Base-by-base conservation (phyloP, 1,284 basidiomycete genomes). In the Agaricales sp. region DNA sequence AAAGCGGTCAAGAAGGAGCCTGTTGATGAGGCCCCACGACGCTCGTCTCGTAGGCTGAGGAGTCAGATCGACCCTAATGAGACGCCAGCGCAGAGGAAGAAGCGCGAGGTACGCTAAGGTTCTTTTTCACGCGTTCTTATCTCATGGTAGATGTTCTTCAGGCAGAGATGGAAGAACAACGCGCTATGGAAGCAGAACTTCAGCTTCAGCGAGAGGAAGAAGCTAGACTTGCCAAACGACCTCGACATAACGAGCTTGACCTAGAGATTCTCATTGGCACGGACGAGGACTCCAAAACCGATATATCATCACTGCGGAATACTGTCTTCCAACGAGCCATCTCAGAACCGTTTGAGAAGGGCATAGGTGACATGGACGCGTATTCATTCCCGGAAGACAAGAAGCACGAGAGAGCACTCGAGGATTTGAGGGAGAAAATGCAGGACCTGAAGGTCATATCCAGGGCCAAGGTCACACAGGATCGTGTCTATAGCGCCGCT, bases 391-490 rank as follows among this genome's bases (percentile, higher is more conserved):
- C 73, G 2, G 64, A 67, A 21, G 61, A 67, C 39, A 59, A 64
- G 57, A 63, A 67, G 45, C 74, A 78, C 25, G 61, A 70, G 25
- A 62, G 58, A 12, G 77, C 71, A 38, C 67, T 80, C 1, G 60
- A 65, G 13, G 73, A 74, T 37, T 60, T 90, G 48, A 72, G 70
- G 54, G 63, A 76, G 53, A 73, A 66, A 52, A 63, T 88, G 3
- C 61, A 71, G 52, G 64, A 66, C 19, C 57, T 89, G 59, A 78
- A 75, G 51, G 67, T 88, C 13, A 70, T 84, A 2, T 75, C 83
- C 37, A 70, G 84, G 50, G 86, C 86, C 8, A 90, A 88, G 61
- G 86, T 90, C 12, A 87, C 82, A 0, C 68, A 78, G 53, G 74
- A 84, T 52, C 67, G 87, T 21, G 60, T 90, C 1, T 90, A 90